Conservation (phyloP, 148 eudicot genomes). For the Arctostaphylos glauca region DNA sequence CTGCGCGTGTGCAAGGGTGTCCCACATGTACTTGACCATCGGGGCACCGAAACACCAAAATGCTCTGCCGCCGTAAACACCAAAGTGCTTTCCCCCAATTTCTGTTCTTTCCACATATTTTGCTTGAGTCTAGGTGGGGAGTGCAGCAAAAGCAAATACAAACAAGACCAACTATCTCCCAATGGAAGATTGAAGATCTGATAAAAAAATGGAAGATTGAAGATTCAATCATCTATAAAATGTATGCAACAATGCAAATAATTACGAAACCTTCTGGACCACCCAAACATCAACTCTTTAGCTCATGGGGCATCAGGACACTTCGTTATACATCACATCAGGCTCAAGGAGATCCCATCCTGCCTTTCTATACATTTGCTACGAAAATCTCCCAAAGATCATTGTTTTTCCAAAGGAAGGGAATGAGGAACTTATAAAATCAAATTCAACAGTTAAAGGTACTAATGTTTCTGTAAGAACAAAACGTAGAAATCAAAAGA, state of each 20-base stretch:
- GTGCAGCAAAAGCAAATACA: background rate
- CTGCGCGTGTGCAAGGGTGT: background rate
- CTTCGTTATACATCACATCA: background rate
- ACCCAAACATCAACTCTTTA: background rate
- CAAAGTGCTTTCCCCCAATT: background rate
- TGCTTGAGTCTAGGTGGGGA: background rate
- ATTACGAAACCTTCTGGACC: background rate
- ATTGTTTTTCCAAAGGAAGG: background rate
- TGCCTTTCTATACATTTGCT: background rate
- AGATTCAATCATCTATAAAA: background rate
- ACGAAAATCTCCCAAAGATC: background rate
- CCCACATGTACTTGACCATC: background rate
- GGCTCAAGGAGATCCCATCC: background rate
- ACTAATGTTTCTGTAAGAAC: background rate
- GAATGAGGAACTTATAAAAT: background rate
- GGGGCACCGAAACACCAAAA: background rate
- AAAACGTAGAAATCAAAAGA: background rate
- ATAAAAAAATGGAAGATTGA: background rate
- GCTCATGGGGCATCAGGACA: background rate
- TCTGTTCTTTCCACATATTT: background rate
- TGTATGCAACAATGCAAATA: background rate
- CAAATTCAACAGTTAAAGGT: background rate
- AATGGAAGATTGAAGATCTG: background rate
- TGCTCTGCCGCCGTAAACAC: background rate
- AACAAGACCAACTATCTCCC: background rate